Evolutionary conservation across 352 stramenopile species (phyloP), one percentile per base, ranked within the genome.

Genomic region (Phytophthora ohioensis): DNA sequence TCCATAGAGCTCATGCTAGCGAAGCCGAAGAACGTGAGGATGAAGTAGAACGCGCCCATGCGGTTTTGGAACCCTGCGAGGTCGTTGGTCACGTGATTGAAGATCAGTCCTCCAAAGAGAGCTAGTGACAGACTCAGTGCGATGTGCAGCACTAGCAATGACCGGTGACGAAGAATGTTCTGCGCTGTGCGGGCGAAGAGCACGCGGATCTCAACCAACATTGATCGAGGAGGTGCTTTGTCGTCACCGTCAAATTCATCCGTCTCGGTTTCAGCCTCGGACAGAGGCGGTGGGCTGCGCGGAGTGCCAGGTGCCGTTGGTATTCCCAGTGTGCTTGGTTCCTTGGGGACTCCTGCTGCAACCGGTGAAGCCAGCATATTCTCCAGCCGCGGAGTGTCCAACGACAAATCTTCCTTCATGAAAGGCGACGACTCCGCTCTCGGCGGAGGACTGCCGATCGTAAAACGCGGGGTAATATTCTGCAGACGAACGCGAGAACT

Each of bases 1-100:
- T 93, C 86, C 88, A 95, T 95, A 1, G 86, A 94, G 63, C 88
- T 94, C 75, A 95, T 84, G 53, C 82, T 93, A 0, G 85, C 82
- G 66, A 95, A 95, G 31, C 85, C 88, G 53, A 95, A 95, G 54
- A 95, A 94, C 12, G 86, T 95, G 61, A 95, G 70, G 48, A 92
- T 90, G 56, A 95, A 95, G 78, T 90, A 92, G 59, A 95, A 95
- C 17, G 88, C 86, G 36, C 86, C 88, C 53, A 83, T 94, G 58
- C 88, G 86, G 59, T 95, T 95, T 60, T 94, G 88, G 67, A 95
- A 95, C 2, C 88, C 88, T 36, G 88, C 88, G 15, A 95, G 78
- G 47, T 95, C 86, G 53, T 92, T 88, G 32, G 87, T 88, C 51
- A 95, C 85, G 59, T 92, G 76, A 54, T 91, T 90, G 71, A 95